phyloP scores from a whole-genome alignment of 2,329 filamentous ascomycete genomes.

The Scopulariopsis brevicaulis region DNA sequence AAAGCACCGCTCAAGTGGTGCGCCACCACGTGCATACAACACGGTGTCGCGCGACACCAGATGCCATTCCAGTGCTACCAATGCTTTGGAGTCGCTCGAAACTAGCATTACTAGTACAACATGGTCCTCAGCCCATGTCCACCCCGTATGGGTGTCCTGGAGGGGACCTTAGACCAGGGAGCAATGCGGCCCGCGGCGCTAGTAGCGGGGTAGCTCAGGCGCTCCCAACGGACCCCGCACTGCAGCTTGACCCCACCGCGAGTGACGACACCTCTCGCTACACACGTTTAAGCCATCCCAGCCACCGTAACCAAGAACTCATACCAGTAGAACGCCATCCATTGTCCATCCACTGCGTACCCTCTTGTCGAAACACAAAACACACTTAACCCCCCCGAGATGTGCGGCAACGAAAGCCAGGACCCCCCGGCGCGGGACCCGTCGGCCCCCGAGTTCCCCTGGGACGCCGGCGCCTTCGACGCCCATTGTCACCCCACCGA shows the following conservation, averaged over 20 bases:
- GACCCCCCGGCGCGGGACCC: not conserved
- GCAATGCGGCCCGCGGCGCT: too few species aligned
- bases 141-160: too few species aligned
- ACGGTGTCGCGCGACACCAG: too few species aligned
- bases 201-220: not conserved
- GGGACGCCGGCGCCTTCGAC: conserved; percentile 62
- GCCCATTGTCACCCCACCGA: conserved; percentile 81
- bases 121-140: too few species aligned
- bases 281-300: not conserved
- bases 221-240: not conserved
- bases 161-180: too few species aligned
- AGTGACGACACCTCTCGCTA: not conserved
- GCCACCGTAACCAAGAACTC: not conserved
- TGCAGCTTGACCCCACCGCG: not conserved
- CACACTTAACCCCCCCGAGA: not conserved
- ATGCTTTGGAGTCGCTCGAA: too few species aligned
- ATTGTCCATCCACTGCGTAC: not conserved
- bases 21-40: not conserved
- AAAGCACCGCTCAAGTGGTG: not conserved
- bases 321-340: not conserved
- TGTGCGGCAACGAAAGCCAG: not conserved
- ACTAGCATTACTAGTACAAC: too few species aligned
- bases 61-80: too few species aligned
- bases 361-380: not conserved
- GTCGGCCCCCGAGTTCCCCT: conserved; percentile 39